Percentiles rank a stretch among this genome's conserved stretches.
phyloP scores from a whole-genome alignment of 495 filamentous ascomycete species.

The Tetracladium marchalianum region DNA sequence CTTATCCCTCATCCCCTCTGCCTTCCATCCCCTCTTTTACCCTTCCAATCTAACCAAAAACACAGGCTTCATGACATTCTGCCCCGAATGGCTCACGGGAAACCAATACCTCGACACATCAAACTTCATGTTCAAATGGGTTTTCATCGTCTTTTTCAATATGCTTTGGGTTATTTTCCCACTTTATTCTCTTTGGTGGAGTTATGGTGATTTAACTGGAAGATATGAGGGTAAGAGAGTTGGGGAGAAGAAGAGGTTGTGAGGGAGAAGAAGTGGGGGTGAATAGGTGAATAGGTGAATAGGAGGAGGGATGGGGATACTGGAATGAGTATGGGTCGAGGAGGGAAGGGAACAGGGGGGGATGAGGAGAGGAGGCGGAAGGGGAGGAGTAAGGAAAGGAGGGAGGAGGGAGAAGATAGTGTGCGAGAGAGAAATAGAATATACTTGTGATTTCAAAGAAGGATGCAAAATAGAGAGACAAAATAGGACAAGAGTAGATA shows the following conservation, averaged over 20 bases:
- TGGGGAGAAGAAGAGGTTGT: constrained; percentile 16
- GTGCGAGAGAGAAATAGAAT: too few species aligned
- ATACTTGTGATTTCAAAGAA: too few species aligned
- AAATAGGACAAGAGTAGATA: too few species aligned
- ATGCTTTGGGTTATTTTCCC: constrained; percentile 80
- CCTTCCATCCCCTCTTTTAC: neutral
- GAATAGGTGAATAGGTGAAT: constrained; percentile 15
- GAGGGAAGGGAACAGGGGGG: too few species aligned
- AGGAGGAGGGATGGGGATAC: constrained; percentile 1
- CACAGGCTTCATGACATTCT: constrained; percentile 86
- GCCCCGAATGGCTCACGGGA: constrained; percentile 82
- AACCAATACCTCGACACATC: constrained; percentile 66
- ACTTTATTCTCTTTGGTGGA: constrained; percentile 62
- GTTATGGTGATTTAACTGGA: constrained; percentile 41
- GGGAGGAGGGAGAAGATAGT: too few species aligned
- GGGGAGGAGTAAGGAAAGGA: too few species aligned
- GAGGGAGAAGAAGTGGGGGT: constrained; percentile 18
- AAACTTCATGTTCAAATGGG: constrained; percentile 79
- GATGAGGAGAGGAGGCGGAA: too few species aligned
- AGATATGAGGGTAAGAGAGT: constrained; percentile 36
- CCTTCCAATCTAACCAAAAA: neutral
- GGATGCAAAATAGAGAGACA: too few species aligned
- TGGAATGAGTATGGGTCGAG: too few species aligned
- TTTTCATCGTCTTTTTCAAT: constrained; percentile 90
- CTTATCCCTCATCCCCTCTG: neutral